Evolutionary conservation across 257 asterid species (phyloP).

Genomic region (Rubia yunnanensis): DNA sequence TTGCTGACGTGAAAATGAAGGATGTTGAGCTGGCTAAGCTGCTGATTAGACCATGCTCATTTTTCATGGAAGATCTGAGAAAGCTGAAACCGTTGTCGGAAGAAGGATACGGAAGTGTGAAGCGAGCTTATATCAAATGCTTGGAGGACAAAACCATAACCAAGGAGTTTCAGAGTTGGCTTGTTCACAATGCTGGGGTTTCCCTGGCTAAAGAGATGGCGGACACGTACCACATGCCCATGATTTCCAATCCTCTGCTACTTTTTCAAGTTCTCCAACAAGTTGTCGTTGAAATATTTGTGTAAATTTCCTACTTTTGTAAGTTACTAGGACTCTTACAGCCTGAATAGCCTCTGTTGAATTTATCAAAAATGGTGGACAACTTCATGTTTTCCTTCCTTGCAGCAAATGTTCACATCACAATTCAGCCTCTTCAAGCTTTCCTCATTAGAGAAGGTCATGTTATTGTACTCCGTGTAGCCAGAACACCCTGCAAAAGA

Average conservation of each 20-base stretch:
- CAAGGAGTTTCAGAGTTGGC: conserved; percentile 11
- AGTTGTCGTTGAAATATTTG: neutral
- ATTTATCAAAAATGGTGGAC: no score
- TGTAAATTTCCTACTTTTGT: no score
- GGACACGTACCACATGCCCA: conserved; percentile 18
- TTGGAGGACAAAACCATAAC: conserved; percentile 7
- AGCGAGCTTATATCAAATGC: conserved; percentile 10
- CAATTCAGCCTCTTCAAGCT: no score
- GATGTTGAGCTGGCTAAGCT: conserved; percentile 6
- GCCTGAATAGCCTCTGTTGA: no score
- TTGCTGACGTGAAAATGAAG: neutral
- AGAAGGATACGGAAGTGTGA: conserved; percentile 15
- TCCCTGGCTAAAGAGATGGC: neutral
- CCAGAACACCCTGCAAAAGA: no score
- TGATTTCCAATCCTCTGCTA: conserved; percentile 16
- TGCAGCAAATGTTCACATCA: no score
- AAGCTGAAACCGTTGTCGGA: conserved; percentile 6
- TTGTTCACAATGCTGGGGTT: conserved; percentile 8
- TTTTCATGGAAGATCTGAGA: conserved; percentile 5
- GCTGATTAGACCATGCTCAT: conserved; percentile 10
- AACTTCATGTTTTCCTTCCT: no score
- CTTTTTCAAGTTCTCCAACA: conserved; percentile 4
- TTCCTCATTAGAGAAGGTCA: no score
- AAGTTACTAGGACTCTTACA: no score
- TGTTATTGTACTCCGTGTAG: no score